Base-by-base conservation (phyloP, 139 green algal genomes). In the Nannochloris sp. region DNA sequence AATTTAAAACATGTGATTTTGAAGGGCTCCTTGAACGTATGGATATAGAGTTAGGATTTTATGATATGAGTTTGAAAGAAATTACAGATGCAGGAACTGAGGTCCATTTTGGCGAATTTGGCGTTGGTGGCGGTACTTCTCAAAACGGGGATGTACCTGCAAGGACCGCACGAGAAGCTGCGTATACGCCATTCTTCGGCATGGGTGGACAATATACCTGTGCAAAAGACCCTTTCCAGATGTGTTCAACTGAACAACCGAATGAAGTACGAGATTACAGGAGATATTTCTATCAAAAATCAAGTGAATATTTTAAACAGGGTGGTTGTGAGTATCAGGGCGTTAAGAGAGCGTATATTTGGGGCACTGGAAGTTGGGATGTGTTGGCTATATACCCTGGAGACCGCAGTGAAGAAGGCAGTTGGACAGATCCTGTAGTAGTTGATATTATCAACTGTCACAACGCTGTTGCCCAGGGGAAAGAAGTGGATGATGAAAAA, bases 51-150 rank as follows among this genome's bases (percentile, higher is more conserved):
- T 14, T 72, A 19, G n/a, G 14, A 3, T 63, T 48, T 27, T 72
- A 64, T 37, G 37, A 67, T 14, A 7, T 74, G n/a, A 54, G 31
- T 27, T 35, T 74, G 13, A 48, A 63, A 15, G 32, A 74, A 44
- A 27, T 72, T 3, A 30, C 3, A 14, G 48, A 36, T 10, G 29
- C 23, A 27, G 72, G 65, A 32, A 70, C 64, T 27, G 45, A 74
- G 27, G 34, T 82, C 24, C 61, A 73, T 35, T 82, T 66, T 51
- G 60, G 23, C 7, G 78, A 85, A 47, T 82, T 75, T 60, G 78
- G 78, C 13, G 46, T 85, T 1, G 78, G 78, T 12, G 78, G 78
- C 19, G 78, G 67, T 39, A 38, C 30, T 12, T 54, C 27, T 8
- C 31, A 51, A 14, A 35, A 55, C 36, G 74, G 78, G 23, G 31